Conservation (phyloP, 176 grass and related monocot species). For the Carex littledalei region DNA sequence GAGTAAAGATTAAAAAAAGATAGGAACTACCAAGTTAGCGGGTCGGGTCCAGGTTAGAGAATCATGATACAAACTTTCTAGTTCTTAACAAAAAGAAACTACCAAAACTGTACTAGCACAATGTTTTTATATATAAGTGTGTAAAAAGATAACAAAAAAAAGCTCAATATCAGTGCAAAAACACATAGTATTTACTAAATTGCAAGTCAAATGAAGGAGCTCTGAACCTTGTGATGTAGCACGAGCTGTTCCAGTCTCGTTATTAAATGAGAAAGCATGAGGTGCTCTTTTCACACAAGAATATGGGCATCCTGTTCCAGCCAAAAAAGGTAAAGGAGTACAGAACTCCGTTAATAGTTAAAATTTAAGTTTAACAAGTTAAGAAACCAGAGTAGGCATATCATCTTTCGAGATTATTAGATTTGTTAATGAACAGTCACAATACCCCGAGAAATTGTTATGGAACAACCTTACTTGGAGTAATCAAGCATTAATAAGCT, state of each 20-base stretch:
- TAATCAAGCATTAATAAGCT: slow-evolving; percentile 8
- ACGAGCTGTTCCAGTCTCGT: slow-evolving; percentile 53
- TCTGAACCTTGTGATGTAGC: slow-evolving; percentile 66
- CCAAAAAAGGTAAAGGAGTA: background rate
- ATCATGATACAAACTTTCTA: background rate
- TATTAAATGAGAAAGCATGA: slow-evolving; percentile 62
- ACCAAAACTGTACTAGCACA: background rate
- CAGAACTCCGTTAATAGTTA: background rate
- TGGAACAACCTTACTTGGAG: slow-evolving; percentile 3
- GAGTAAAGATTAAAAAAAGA: no score
- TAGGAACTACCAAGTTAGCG: background rate
- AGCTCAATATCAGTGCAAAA: background rate
- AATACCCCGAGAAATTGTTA: background rate
- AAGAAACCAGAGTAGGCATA: slow-evolving; percentile 18
- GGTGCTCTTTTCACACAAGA: slow-evolving; percentile 91
- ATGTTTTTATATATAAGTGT: background rate
- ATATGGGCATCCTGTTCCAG: slow-evolving; percentile 76
- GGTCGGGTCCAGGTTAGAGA: background rate
- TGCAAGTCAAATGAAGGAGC: background rate
- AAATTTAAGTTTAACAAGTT: background rate
- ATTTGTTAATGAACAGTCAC: slow-evolving; percentile 12
- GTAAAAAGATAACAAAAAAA: background rate
- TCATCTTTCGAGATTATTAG: background rate
- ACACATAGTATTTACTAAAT: background rate
- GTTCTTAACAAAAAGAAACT: background rate